A percentile compares a stretch with the other conserved stretches of the same genome.
phyloP scores from a whole-genome alignment of 2,329 filamentous ascomycete genomes.

The Aspergillus sp. region DNA sequence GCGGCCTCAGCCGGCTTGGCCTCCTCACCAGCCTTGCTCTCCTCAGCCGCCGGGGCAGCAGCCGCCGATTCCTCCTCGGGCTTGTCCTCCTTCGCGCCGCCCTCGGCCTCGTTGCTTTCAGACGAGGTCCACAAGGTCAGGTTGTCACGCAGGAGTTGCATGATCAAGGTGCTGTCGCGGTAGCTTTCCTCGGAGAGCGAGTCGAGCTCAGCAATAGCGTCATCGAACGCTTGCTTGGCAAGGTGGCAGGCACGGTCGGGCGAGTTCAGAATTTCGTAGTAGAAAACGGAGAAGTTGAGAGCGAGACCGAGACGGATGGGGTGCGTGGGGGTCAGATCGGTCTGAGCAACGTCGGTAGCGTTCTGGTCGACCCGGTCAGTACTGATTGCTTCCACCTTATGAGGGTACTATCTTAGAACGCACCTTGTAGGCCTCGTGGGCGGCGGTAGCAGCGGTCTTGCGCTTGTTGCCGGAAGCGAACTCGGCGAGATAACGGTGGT shows the following conservation, averaged over 20 bases:
- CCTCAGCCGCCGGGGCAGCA: constrained; percentile 40
- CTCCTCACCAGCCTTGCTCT: constrained; percentile 29
- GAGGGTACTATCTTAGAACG: constrained; percentile 14
- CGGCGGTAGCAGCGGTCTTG: constrained; percentile 88
- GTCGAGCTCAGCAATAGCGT: constrained; percentile 97
- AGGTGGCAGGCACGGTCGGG: constrained; percentile 96
- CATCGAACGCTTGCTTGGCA: constrained; percentile 98
- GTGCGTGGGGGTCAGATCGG: constrained; percentile 92
- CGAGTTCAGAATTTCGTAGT: constrained; percentile 98
- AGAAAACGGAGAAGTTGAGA: constrained; percentile 98
- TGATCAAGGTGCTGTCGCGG: constrained; percentile 97
- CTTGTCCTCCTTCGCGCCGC: constrained; percentile 55
- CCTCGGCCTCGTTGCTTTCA: constrained; percentile 65
- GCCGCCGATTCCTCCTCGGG: constrained; percentile 33
- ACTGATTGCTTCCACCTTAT: neutral
- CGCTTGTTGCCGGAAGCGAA: constrained; percentile 91
- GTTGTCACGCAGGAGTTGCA: constrained; percentile 98
- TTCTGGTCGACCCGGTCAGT: constrained; percentile 50
- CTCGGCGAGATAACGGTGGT: constrained; percentile 97
- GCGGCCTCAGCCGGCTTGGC: constrained; percentile 24
- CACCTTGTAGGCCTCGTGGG: constrained; percentile 98
- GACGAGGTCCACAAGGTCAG: constrained; percentile 96
- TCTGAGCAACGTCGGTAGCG: constrained; percentile 96
- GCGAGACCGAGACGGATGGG: constrained; percentile 96
- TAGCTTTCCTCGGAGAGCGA: constrained; percentile 96